These are phyloP conservation scores for Trichoderma asperellum DNA, from an alignment of 2,329 filamentous ascomycete genomes.

Conservation along the genomic window DNA sequence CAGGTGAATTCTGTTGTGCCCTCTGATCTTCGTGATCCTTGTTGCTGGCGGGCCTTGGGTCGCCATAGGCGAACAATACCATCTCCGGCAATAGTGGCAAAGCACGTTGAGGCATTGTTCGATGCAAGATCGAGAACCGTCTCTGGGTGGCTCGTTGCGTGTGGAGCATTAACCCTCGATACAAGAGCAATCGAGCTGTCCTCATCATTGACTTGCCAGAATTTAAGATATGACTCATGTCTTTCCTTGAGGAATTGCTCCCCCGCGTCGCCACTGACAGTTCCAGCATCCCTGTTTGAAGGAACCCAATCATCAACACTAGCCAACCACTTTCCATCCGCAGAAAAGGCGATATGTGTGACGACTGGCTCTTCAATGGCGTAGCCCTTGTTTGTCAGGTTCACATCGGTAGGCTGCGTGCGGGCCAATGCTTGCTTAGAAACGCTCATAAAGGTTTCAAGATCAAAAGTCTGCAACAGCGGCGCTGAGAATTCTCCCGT, in stretches of 20 bases:
- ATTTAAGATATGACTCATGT: slow-evolving; percentile 82
- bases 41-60: slow-evolving; percentile 69
- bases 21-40: slow-evolving; percentile 61
- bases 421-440: slow-evolving; percentile 87
- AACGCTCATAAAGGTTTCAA: slow-evolving; percentile 76
- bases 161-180: slow-evolving; percentile 82
- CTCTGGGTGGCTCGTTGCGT: slow-evolving; percentile 61
- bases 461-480: slow-evolving; percentile 81
- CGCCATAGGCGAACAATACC: slow-evolving; percentile 79
- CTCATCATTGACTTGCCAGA: slow-evolving; percentile 73
- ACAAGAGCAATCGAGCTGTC: slow-evolving; percentile 71
- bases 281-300: slow-evolving; percentile 67
- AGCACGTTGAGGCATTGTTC: slow-evolving; percentile 70
- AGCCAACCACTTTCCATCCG: slow-evolving; percentile 85
- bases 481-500: slow-evolving; percentile 57
- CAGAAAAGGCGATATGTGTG: slow-evolving; percentile 73
- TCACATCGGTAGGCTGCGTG: slow-evolving; percentile 83
- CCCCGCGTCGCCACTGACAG: slow-evolving; percentile 41
- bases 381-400: slow-evolving; percentile 71
- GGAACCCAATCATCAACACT: slow-evolving; percentile 92
- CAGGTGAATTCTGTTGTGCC: slow-evolving; percentile 69
- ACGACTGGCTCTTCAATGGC: slow-evolving; percentile 78
- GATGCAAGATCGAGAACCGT: slow-evolving; percentile 73
- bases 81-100: slow-evolving; percentile 85
- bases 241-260: slow-evolving; percentile 55